Conservation (phyloP, 1,284 basidiomycete species). For the Pascua guehoae region DNA sequence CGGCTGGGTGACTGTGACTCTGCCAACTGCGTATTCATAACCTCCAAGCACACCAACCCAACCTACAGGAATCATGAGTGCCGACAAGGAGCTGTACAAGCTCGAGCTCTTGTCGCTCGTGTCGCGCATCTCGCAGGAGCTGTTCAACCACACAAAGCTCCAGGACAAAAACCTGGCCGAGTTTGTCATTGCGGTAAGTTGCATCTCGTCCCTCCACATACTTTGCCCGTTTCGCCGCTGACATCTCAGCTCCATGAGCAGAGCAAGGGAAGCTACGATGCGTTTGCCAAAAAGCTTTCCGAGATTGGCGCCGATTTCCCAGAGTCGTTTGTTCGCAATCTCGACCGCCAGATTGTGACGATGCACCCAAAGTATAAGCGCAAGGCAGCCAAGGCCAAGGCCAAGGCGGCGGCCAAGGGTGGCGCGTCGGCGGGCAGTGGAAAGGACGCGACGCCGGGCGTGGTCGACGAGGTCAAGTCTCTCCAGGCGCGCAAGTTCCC, state of each 20-base stretch:
- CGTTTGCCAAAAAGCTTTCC: conserved; percentile 76
- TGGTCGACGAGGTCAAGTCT: conserved; percentile 59
- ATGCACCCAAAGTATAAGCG: conserved; percentile 97
- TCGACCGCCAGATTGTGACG: conserved; percentile 89
- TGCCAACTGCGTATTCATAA: no score
- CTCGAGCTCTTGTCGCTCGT: conserved; percentile 87
- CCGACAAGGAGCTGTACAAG: conserved; percentile 79
- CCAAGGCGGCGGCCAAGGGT: conserved; percentile 27
- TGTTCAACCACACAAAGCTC: conserved; percentile 71
- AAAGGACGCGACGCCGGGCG: conserved; percentile 31
- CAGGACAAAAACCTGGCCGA: conserved; percentile 92
- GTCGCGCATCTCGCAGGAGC: conserved; percentile 82
- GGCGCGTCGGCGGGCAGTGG: conserved; percentile 27
- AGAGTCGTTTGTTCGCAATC: conserved; percentile 81
- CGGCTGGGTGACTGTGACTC: no score
- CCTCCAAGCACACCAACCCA: no score
- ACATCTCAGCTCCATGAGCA: conserved; percentile 67
- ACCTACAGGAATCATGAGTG: conserved; percentile 33
- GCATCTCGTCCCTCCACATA: not conserved
- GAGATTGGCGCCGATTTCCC: conserved; percentile 83
- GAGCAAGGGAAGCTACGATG: conserved; percentile 55
- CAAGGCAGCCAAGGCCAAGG: conserved; percentile 54
- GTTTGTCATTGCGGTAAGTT: conserved; percentile 72
- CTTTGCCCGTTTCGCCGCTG: not conserved
- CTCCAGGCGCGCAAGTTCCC: conserved; percentile 83